These are phyloP conservation scores for Peziza echinospora DNA, from an alignment of 495 filamentous ascomycete species.

Conservation along the genomic window DNA sequence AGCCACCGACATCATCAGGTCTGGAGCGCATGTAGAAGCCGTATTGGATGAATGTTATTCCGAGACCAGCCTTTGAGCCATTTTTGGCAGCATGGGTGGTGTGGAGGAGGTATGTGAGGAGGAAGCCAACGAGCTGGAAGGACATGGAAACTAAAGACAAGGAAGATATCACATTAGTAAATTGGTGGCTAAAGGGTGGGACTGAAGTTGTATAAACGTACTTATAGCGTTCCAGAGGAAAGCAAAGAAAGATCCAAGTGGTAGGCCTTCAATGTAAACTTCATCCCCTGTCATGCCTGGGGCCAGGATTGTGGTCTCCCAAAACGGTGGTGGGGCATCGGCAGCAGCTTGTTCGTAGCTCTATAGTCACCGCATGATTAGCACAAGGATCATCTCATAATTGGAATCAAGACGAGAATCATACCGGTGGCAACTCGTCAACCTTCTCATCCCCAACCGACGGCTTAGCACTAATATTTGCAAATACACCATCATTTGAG, in stretches of 20 bases:
- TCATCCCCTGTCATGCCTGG: slow-evolving; percentile 74
- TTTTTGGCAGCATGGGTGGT: slow-evolving; percentile 97
- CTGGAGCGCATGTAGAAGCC: slow-evolving; percentile 61
- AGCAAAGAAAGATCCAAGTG: slow-evolving; percentile 83
- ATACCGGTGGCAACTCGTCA: slow-evolving; percentile 37
- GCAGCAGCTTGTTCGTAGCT: slow-evolving; percentile 97
- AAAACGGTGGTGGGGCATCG: slow-evolving; percentile 90
- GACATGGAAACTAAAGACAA: slow-evolving; percentile 91
- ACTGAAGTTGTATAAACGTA: slow-evolving; percentile 49
- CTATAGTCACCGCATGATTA: slow-evolving; percentile 28
- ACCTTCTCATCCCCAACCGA: slow-evolving; percentile 67
- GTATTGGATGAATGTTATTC: slow-evolving; percentile 88
- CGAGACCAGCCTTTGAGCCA: slow-evolving; percentile 78
- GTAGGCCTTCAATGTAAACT: slow-evolving; percentile 88
- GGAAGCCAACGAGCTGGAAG: slow-evolving; percentile 92
- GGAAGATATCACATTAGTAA: too few species aligned
- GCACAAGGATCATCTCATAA: slow-evolving; percentile 1
- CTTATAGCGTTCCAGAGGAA: slow-evolving; percentile 97
- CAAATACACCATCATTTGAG: slow-evolving; percentile 83
- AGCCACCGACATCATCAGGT: slow-evolving; percentile 24
- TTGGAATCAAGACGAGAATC: too few species aligned
- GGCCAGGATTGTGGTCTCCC: slow-evolving; percentile 94
- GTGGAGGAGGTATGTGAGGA: slow-evolving; percentile 92
- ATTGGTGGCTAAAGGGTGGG: slow-evolving; percentile 61
- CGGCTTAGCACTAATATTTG: slow-evolving; percentile 82